These are phyloP conservation scores for Uromyces viciae-fabae DNA, from an alignment of 1,284 basidiomycete genomes.

Conservation along the genomic window DNA sequence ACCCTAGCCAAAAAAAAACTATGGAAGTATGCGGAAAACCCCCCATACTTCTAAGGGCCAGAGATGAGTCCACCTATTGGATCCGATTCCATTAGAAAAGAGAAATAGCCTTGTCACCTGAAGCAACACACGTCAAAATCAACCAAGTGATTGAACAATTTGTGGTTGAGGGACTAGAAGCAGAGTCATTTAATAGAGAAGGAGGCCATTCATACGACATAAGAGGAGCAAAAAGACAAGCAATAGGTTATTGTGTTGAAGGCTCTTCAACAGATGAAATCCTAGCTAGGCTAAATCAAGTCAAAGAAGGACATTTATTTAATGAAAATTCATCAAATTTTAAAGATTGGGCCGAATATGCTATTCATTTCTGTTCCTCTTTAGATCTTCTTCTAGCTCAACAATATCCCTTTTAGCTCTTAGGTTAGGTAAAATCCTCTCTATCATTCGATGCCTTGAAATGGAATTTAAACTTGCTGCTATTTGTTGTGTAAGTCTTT, in stretches of 20 bases:
- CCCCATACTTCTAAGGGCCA: too few species aligned
- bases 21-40: too few species aligned
- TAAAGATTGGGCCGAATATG: conserved; percentile 68
- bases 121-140: conserved; percentile 57
- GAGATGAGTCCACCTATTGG: too few species aligned
- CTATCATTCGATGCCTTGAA: conserved; percentile 66
- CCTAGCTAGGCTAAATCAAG: conserved; percentile 61
- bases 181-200: conserved; percentile 21
- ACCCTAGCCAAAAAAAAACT: too few species aligned
- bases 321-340: conserved; percentile 59
- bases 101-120: conserved; percentile 55
- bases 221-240: conserved; percentile 65
- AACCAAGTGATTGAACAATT: conserved; percentile 67
- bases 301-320: conserved; percentile 56
- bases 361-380: conserved; percentile 64
- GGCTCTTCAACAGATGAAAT: conserved; percentile 69
- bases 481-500: conserved; percentile 68
- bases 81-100: too few species aligned
- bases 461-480: conserved; percentile 78
- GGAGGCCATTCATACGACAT: conserved; percentile 55
- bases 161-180: conserved; percentile 58
- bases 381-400: conserved; percentile 82
- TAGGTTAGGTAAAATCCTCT: conserved; percentile 64
- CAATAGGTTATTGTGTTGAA: conserved; percentile 74
- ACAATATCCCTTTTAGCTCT: conserved; percentile 77